Evolutionary conservation across 2,329 filamentous ascomycete species (phyloP).

Genomic region (Pseudocercospora crystallina): DNA sequence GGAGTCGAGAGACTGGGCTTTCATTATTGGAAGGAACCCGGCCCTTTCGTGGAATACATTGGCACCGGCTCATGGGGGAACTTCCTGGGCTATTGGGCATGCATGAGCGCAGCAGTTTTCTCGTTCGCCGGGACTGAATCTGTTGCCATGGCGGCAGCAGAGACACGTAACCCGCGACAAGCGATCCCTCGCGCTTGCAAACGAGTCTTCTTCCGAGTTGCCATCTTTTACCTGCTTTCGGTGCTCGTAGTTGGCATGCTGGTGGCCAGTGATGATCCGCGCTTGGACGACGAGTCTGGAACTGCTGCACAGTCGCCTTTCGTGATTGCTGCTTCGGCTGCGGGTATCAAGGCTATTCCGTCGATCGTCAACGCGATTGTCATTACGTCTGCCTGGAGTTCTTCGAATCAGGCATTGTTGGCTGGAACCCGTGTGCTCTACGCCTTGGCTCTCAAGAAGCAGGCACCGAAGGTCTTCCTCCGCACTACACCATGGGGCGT

Average conservation of each 20-base stretch:
- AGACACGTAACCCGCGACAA: conserved; percentile 28
- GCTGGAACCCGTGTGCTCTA: conserved; percentile 54
- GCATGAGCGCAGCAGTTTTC: conserved; percentile 26
- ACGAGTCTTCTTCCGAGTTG: conserved; percentile 25
- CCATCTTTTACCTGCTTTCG: conserved; percentile 43
- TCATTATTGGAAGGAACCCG: conserved; percentile 45
- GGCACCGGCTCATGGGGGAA: conserved; percentile 36
- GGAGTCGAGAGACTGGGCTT: conserved; percentile 44
- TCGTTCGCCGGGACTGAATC: conserved; percentile 26
- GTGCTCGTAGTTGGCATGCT: conserved; percentile 39
- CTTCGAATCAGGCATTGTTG: conserved; percentile 56
- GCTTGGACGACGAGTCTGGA: conserved; percentile 29
- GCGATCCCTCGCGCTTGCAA: conserved; percentile 27
- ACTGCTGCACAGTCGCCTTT: conserved; percentile 50
- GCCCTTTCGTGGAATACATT: conserved; percentile 45
- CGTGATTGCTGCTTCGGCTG: conserved; percentile 60
- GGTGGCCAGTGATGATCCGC: conserved; percentile 41
- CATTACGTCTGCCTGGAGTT: conserved; percentile 63
- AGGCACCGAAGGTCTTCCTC: conserved; percentile 59
- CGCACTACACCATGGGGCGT: conserved; percentile 33
- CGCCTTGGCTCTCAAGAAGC: conserved; percentile 60
- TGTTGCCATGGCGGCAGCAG: conserved; percentile 28
- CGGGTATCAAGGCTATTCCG: conserved; percentile 59
- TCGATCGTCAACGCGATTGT: conserved; percentile 68
- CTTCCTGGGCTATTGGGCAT: conserved; percentile 43